A percentile compares a stretch with the other conserved stretches of the same genome.
phyloP scores from a whole-genome alignment of 176 grass and related monocot species.

The Aegilops umbellulata region DNA sequence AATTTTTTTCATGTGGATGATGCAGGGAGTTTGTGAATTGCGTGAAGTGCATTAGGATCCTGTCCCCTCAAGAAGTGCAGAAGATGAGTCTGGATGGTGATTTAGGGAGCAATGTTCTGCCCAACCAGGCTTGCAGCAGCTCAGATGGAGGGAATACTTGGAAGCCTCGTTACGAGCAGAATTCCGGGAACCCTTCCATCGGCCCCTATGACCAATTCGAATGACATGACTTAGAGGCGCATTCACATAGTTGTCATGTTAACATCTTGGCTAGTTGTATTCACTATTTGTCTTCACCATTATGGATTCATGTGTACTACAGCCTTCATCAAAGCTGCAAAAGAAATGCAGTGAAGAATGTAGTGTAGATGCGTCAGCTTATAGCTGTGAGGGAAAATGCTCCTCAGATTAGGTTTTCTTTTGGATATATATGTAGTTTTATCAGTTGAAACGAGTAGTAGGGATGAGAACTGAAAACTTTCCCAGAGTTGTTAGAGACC shows the following conservation, averaged over 20 bases:
- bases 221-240: conserved; percentile 38
- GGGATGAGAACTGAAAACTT: conserved; percentile 23
- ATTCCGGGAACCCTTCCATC: conserved; percentile 61
- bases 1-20: conserved; percentile 12
- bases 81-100: conserved; percentile 96
- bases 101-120: conserved; percentile 67
- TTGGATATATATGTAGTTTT: conserved; percentile 44
- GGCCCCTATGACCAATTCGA: conserved; percentile 75
- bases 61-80: conserved; percentile 95
- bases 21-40: conserved; percentile 97
- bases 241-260: conserved; percentile 1
- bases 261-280: neutral
- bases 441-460: conserved; percentile 26
- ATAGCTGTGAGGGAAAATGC: conserved; percentile 24
- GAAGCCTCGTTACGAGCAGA: conserved; percentile 68
- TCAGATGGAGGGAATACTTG: conserved; percentile 83
- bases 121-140: conserved; percentile 86
- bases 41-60: conserved; percentile 85
- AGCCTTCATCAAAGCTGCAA: neutral
- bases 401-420: conserved; percentile 29
- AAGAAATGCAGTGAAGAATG: conserved; percentile 3
- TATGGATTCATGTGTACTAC: neutral
- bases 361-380: conserved; percentile 20
- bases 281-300: neutral
- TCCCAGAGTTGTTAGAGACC: neutral